Conservation (phyloP, 2,329 filamentous ascomycete species). For the Neurospora sp. region DNA sequence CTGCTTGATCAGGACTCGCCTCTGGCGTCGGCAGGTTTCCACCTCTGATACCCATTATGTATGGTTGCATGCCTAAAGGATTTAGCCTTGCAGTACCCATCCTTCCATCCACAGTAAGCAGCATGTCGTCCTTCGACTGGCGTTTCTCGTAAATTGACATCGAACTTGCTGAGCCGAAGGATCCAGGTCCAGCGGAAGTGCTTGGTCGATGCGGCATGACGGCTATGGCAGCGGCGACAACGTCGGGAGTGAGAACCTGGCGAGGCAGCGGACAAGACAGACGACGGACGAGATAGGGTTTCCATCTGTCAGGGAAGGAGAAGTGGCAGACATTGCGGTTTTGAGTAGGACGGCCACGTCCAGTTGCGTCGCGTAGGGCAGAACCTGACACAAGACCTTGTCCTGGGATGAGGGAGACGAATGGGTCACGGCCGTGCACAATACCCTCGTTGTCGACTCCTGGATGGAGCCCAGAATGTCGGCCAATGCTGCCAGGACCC, state of each 20-base stretch:
- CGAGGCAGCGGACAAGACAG: slow-evolving; percentile 21
- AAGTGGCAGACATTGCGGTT: slow-evolving; percentile 23
- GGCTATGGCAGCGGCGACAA: slow-evolving; percentile 14
- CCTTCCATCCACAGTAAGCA: slow-evolving; percentile 20
- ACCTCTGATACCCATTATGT: slow-evolving; percentile 25
- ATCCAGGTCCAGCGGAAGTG: slow-evolving; percentile 29
- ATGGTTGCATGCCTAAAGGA: slow-evolving; percentile 13
- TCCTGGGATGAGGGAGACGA: slow-evolving; percentile 13
- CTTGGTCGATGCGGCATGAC: slow-evolving; percentile 29
- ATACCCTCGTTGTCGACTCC: slow-evolving; percentile 11
- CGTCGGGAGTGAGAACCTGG: slow-evolving; percentile 15
- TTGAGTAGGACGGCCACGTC: slow-evolving; percentile 19
- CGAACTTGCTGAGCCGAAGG: slow-evolving; percentile 19
- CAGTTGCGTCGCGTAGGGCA: slow-evolving; percentile 23
- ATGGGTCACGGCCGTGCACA: slow-evolving; percentile 19
- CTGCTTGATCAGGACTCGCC: slow-evolving; percentile 24
- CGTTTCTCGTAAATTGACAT: slow-evolving; percentile 29
- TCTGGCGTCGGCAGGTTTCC: slow-evolving; percentile 34
- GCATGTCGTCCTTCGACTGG: slow-evolving; percentile 35
- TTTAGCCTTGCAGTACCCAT: slow-evolving; percentile 19
- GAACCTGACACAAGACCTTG: slow-evolving; percentile 27
- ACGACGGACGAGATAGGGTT: slow-evolving; percentile 22
- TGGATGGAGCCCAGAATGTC: slow-evolving; percentile 10
- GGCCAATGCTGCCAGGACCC: slow-evolving; percentile 15
- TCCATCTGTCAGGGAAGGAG: slow-evolving; percentile 19